Evolutionary conservation across 257 asterid species (phyloP), one percentile per base, ranked within the genome.

Genomic region (Fraxinus americana): DNA sequence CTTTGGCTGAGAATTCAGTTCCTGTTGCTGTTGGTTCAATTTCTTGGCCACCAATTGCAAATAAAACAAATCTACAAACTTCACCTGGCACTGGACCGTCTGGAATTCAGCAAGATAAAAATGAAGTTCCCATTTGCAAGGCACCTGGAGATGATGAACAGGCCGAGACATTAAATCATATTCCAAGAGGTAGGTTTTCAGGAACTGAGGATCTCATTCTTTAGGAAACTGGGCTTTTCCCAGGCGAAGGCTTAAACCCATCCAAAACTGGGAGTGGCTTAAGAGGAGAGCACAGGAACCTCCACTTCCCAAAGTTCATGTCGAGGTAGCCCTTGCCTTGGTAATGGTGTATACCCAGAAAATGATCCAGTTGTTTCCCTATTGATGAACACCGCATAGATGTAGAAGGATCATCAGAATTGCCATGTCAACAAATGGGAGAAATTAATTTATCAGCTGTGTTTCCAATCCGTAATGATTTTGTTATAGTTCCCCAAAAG

Each of bases 251-350:
- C 73, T 83, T 90, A 69, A 76, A 86, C 72, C 77, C 86, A 67
- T 85, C 94, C 4, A 85, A 91, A 87, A 88, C 89, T 0, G 86
- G 89, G 78, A 89, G 96, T 68, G 96, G 89, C 61, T 91, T 97
- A 0, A 87, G 93, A 81, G 98, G 98, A 89, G 81, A 92, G 92
- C 83, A 74, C 78, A 0, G 97, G 91, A 57, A 90, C 92, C 73
- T 94, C 97, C 71, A 86, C 93, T 84, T 94, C 98, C 52, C 96
- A 89, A 75, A 94, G 96, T 39, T 92, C 97, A 17, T 87, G 91
- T 59, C 97, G 86, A 75, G 93, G 94, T 25, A 90, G 96, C 82
- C 94, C 92, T 35, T 71, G 38, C 39, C 83, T 72, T 23, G 80
- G 86, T 76, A 86, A 87, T 41, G 91, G 80, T 27, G 78, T 86